These are phyloP conservation scores for Acanthamoeba sp. DNA, from an alignment of 208 protist genomes.

Conservation along the genomic window DNA sequence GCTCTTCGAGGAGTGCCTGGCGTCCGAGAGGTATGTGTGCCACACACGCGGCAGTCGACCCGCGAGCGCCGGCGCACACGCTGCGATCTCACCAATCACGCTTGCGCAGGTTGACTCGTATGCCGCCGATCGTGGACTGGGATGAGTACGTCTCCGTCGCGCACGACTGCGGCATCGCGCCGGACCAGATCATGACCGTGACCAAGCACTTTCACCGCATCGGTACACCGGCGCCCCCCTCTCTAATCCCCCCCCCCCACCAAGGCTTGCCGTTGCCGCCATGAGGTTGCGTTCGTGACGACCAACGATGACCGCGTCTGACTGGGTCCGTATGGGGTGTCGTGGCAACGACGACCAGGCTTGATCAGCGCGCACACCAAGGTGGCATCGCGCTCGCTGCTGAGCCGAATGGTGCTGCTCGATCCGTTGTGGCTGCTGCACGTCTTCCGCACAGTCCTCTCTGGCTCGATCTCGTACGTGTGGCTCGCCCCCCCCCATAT, in stretches of 20 bases:
- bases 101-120: not conserved
- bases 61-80: no score
- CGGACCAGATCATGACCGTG: conserved; percentile 55
- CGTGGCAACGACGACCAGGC: not conserved
- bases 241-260: no score
- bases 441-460: conserved; percentile 35
- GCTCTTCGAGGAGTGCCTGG: conserved; percentile 58
- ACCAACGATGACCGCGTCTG: no score
- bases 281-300: no score
- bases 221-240: not conserved
- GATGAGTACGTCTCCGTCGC: conserved; percentile 38
- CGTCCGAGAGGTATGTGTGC: conserved; percentile 24
- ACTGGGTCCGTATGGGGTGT: not conserved
- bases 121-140: conserved; percentile 73
- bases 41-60: no score
- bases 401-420: conserved; percentile 59
- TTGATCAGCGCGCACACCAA: conserved; percentile 58
- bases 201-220: conserved; percentile 71
- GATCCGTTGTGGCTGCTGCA: conserved; percentile 55
- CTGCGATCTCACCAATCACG: no score
- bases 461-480: not conserved
- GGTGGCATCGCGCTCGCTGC: conserved; percentile 22
- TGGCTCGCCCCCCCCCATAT: not conserved
- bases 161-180: conserved; percentile 38
- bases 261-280: no score